Conservation (phyloP, 2,329 filamentous ascomycete species). For the Pseudogymnoascus destructans region DNA sequence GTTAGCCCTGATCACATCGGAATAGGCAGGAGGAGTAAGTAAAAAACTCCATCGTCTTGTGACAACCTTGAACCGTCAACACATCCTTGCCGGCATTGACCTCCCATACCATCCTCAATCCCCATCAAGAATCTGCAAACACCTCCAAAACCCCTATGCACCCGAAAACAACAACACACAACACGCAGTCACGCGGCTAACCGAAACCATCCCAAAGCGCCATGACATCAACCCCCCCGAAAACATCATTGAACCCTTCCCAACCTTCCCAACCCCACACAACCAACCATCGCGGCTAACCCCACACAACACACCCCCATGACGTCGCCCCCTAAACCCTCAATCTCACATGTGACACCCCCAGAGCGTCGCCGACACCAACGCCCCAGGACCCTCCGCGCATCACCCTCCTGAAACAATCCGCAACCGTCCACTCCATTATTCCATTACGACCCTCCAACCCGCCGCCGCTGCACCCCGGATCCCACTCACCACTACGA, state of each 20-base stretch:
- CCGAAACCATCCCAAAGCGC: neutral
- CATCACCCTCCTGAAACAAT: neutral
- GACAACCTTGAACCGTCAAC: neutral
- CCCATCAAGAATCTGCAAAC: neutral
- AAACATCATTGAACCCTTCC: neutral
- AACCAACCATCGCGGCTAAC: neutral
- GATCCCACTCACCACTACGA: neutral
- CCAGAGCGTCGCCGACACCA: neutral
- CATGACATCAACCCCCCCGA: neutral
- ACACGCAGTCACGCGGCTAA: neutral
- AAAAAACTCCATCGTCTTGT: neutral
- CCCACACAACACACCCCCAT: neutral
- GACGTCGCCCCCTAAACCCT: neutral
- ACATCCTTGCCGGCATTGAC: neutral
- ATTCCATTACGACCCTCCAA: neutral
- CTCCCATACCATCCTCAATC: neutral
- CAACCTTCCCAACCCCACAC: neutral
- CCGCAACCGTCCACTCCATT: neutral
- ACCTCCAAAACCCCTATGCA: neutral
- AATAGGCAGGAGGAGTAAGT: neutral
- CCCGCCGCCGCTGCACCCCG: neutral
- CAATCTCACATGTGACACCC: neutral
- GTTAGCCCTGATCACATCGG: neutral
- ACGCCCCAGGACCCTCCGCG: neutral
- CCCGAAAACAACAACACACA: neutral